A percentile compares a stretch with the other conserved stretches of the same genome.
phyloP scores from a whole-genome alignment of 2,329 filamentous ascomycete genomes.

The Ophiostoma angusticollis region DNA sequence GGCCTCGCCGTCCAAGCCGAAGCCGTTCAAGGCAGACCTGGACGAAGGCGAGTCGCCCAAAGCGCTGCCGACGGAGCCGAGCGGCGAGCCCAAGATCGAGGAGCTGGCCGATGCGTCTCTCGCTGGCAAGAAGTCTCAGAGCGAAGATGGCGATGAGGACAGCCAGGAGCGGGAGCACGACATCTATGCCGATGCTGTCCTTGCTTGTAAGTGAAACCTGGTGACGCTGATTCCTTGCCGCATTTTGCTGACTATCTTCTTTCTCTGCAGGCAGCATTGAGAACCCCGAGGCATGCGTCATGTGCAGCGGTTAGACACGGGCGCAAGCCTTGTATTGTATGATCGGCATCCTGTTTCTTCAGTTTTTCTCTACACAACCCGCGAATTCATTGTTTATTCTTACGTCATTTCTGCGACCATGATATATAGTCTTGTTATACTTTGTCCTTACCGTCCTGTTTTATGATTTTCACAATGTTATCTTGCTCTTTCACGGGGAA shows the following conservation, averaged over 20 bases:
- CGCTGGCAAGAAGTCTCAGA: conserved; percentile 44
- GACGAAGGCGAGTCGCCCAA: conserved; percentile 70
- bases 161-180: conserved; percentile 71
- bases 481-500: too few relatives aligned
- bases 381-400: background rate
- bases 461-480: background rate
- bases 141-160: conserved; percentile 60
- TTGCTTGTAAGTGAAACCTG: conserved; percentile 57
- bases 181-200: conserved; percentile 86
- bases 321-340: too few relatives aligned
- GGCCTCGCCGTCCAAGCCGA: conserved; percentile 47
- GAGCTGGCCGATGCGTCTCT: conserved; percentile 46
- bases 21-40: conserved; percentile 63
- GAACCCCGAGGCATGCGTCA: conserved; percentile 85
- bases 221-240: too few relatives aligned
- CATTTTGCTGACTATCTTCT: too few relatives aligned
- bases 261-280: conserved; percentile 68
- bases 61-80: conserved; percentile 59
- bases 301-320: conserved; percentile 91
- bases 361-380: too few relatives aligned
- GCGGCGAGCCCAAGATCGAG: conserved; percentile 47
- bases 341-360: too few relatives aligned
- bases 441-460: background rate
- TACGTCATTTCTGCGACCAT: background rate
- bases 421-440: background rate